phyloP scores from a whole-genome alignment of 2,329 filamentous ascomycete genomes.

The Beauveria scarabaeidicola region DNA sequence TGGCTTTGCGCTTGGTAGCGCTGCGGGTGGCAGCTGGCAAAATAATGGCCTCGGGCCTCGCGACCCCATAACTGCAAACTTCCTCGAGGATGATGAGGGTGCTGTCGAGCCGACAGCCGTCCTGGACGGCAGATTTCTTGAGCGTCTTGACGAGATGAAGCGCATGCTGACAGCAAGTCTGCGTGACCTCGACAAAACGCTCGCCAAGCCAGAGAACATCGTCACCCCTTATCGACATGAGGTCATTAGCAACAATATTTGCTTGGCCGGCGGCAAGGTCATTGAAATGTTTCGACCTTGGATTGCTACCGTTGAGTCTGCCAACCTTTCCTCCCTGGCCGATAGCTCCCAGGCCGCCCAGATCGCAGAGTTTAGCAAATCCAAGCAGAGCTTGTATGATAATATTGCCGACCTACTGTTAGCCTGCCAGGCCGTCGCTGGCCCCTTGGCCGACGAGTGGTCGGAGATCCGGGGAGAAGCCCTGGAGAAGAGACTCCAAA shows the following conservation, averaged over 20 bases:
- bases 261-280: constrained; percentile 67
- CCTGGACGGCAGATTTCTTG: constrained; percentile 69
- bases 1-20: constrained; percentile 84
- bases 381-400: constrained; percentile 92
- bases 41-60: constrained; percentile 57
- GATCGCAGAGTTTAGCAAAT: constrained; percentile 74
- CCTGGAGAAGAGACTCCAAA: constrained; percentile 75
- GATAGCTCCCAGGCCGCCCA: constrained; percentile 77
- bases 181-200: constrained; percentile 76
- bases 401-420: constrained; percentile 83
- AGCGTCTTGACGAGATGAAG: constrained; percentile 78
- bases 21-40: constrained; percentile 80
- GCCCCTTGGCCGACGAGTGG: constrained; percentile 91
- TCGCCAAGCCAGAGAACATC: constrained; percentile 70
- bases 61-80: constrained; percentile 71
- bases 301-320: constrained; percentile 82
- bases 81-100: constrained; percentile 74
- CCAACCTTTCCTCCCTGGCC: constrained; percentile 74
- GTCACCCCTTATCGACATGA: constrained; percentile 72
- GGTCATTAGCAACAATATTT: constrained; percentile 73
- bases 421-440: constrained; percentile 83
- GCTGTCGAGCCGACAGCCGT: constrained; percentile 60
- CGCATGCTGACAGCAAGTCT: constrained; percentile 78
- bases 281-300: constrained; percentile 85
- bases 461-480: constrained; percentile 84